phyloP scores from a whole-genome alignment of 176 grass and related monocot species.

The Raddia guianensis region DNA sequence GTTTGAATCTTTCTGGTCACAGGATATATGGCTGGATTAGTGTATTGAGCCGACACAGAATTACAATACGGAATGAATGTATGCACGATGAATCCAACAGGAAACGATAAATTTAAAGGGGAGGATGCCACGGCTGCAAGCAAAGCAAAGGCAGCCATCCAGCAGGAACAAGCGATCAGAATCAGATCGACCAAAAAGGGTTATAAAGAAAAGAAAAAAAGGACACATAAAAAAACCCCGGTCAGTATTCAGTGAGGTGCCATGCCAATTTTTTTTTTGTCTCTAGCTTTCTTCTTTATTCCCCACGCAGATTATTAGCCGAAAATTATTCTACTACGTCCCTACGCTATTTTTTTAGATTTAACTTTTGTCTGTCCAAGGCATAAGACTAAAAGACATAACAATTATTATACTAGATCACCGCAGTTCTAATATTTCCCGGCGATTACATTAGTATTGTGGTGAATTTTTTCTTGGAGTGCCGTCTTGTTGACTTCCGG shows the following conservation, averaged over 20 bases:
- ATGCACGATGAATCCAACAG: neutral
- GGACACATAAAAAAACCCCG: neutral
- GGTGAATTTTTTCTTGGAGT: no score
- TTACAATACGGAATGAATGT: neutral
- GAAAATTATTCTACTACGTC: neutral
- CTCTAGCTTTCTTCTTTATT: slow-evolving; percentile 21
- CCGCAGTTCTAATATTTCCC: no score
- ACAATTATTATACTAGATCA: neutral
- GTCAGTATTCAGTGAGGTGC: neutral
- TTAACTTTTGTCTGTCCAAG: no score
- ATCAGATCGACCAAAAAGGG: slow-evolving; percentile 4
- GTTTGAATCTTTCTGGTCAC: neutral
- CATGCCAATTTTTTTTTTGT: neutral
- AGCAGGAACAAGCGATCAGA: slow-evolving; percentile 4
- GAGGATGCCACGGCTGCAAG: slow-evolving; percentile 51
- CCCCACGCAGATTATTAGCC: neutral
- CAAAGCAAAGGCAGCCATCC: slow-evolving; percentile 36
- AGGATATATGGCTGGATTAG: neutral
- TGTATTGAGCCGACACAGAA: neutral
- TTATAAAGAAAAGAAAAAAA: neutral
- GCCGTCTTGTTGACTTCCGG: no score
- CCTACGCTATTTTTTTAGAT: no score
- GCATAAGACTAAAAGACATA: no score
- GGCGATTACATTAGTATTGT: no score
- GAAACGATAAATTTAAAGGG: neutral